Conservation (phyloP, 2,329 filamentous ascomycete genomes). For the Aureobasidium zeae region DNA sequence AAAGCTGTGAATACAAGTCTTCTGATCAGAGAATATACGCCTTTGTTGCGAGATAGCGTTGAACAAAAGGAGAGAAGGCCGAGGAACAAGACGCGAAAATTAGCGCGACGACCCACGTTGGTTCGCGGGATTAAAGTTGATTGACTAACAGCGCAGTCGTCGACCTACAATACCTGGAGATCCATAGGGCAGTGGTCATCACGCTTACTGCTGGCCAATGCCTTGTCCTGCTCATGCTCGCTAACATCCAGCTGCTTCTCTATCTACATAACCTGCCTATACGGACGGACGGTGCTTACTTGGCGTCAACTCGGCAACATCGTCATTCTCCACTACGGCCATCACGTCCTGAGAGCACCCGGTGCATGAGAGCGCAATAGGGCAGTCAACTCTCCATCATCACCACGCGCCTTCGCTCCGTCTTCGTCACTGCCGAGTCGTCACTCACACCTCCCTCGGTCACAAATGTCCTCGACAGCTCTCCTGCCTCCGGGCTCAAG, state of each 20-base stretch:
- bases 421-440: conserved; percentile 1
- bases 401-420: not conserved
- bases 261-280: not conserved
- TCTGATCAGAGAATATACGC: too few relatives aligned
- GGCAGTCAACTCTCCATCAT: not conserved
- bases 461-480: not conserved
- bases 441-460: not conserved
- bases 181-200: too few relatives aligned
- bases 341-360: not conserved
- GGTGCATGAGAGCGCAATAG: not conserved
- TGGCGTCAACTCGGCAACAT: not conserved
- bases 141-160: conserved; percentile 9
- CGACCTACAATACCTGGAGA: too few relatives aligned
- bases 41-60: too few relatives aligned
- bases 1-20: too few relatives aligned
- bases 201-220: conserved; percentile 10
- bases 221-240: conserved; percentile 10
- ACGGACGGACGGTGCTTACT: too few relatives aligned
- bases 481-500: conserved; percentile 12
- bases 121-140: conserved; percentile 1
- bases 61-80: conserved; percentile 11
- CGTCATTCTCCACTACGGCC: not conserved
- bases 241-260: not conserved
- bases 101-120: conserved; percentile 7
- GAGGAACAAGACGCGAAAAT: conserved; percentile 8